Percentiles rank a stretch among this genome's conserved stretches.
phyloP scores from a whole-genome alignment of 75 land plant genomes.

The Chamaecyparis obtusa region DNA sequence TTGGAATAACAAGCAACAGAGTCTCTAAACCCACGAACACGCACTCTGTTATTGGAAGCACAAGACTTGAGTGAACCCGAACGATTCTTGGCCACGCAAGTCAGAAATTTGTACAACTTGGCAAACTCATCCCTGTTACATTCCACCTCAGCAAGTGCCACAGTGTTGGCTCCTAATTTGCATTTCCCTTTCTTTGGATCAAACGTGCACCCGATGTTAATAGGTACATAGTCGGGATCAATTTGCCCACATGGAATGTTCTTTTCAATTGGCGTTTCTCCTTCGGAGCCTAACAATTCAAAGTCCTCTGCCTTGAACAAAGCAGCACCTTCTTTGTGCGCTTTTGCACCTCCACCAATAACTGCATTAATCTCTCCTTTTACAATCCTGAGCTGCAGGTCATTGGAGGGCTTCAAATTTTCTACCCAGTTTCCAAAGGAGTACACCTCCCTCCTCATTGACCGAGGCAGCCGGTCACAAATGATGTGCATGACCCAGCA shows the following conservation, averaged over 20 bases:
- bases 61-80: neutral
- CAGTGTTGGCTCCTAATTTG: neutral
- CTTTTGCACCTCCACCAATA: slow-evolving; percentile 1
- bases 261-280: too few species aligned
- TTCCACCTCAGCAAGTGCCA: neutral
- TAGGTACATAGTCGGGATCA: neutral
- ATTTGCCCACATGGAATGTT: neutral
- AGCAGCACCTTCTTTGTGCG: neutral
- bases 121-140: neutral
- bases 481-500: neutral
- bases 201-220: neutral
- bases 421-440: neutral
- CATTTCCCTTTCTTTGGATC: neutral
- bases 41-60: neutral
- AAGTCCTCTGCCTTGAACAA: neutral
- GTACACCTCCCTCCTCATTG: neutral
- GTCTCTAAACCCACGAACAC: neutral
- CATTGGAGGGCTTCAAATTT: neutral
- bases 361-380: neutral
- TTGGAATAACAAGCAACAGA: neutral
- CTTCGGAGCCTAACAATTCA: neutral
- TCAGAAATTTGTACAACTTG: neutral
- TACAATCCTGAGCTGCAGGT: neutral
- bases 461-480: neutral
- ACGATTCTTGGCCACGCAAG: neutral